Conservation (phyloP, 2,329 filamentous ascomycete genomes). For the Botrytis elliptica region DNA sequence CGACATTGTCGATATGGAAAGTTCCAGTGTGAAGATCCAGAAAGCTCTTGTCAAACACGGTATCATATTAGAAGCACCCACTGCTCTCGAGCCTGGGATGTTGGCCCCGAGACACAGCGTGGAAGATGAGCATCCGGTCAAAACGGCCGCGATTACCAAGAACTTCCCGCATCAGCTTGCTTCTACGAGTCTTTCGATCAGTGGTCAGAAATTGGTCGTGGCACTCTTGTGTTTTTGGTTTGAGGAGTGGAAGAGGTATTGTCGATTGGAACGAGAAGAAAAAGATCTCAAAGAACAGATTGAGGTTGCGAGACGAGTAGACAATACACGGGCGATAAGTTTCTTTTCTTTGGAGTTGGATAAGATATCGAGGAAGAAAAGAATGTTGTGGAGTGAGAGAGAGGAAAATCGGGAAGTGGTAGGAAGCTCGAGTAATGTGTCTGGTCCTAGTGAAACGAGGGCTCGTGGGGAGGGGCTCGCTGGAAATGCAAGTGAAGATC, state of each 20-base stretch:
- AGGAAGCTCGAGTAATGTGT: not conserved
- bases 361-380: conserved; percentile 15
- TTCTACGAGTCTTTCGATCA: conserved; percentile 25
- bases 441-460: not conserved
- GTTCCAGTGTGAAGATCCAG: conserved; percentile 25
- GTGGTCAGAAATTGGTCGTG: conserved; percentile 34
- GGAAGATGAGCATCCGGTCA: conserved; percentile 24
- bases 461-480: not conserved
- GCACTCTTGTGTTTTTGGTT: conserved; percentile 38
- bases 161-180: conserved; percentile 32
- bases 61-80: conserved; percentile 22
- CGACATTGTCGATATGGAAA: conserved; percentile 20
- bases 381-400: conserved; percentile 22
- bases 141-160: conserved; percentile 27
- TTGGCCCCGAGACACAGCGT: not conserved
- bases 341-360: conserved; percentile 10
- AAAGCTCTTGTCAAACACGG: conserved; percentile 25
- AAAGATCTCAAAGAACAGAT: conserved; percentile 23
- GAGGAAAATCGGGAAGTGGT: conserved; percentile 20
- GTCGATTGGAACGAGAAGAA: conserved; percentile 30
- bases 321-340: not conserved
- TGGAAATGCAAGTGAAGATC: not conserved
- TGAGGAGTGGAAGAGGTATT: conserved; percentile 33
- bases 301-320: conserved; percentile 10
- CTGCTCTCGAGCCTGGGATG: conserved; percentile 17